Conservation (phyloP, 768 basidiomycete genomes). For the Kwoniella bestiolae region DNA sequence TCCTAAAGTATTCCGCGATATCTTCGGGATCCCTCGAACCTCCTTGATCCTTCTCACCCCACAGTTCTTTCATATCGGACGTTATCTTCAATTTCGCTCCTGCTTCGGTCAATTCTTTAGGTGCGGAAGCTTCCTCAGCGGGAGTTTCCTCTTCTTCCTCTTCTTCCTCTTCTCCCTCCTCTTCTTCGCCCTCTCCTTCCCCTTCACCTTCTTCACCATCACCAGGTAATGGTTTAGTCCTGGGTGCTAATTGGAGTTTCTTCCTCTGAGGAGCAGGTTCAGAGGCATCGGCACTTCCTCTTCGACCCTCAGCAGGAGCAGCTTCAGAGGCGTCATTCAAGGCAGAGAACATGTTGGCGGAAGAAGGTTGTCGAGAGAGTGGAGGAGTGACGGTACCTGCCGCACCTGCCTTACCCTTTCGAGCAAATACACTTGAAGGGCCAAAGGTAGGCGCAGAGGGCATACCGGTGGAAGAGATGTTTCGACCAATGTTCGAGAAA, state of each 20-base stretch:
- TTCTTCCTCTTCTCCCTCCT: conserved; percentile 59
- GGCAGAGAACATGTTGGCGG: conserved; percentile 75
- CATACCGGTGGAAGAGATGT: conserved; percentile 63
- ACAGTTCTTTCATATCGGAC: conserved; percentile 82
- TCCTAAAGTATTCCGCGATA: conserved; percentile 82
- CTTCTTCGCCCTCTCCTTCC: conserved; percentile 54
- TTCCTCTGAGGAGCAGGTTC: conserved; percentile 67
- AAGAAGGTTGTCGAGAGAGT: conserved; percentile 77
- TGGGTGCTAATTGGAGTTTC: conserved; percentile 74
- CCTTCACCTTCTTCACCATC: conserved; percentile 35
- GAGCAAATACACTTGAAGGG: conserved; percentile 77
- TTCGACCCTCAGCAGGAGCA: conserved; percentile 25
- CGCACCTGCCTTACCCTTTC: conserved; percentile 64
- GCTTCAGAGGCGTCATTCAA: conserved; percentile 58
- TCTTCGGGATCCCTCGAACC: conserved; percentile 72
- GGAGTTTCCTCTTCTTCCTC: conserved; percentile 63
- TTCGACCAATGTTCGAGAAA: conserved; percentile 47
- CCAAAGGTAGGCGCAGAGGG: conserved; percentile 71
- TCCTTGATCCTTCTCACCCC: conserved; percentile 62
- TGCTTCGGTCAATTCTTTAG: conserved; percentile 65
- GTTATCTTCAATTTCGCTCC: conserved; percentile 75
- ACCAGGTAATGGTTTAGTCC: conserved; percentile 69
- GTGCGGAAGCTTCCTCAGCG: conserved; percentile 58
- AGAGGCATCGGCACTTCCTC: conserved; percentile 50
- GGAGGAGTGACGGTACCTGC: conserved; percentile 65